Base-by-base conservation (phyloP, 148 eudicot species). In the Fagopyrum tataricum region DNA sequence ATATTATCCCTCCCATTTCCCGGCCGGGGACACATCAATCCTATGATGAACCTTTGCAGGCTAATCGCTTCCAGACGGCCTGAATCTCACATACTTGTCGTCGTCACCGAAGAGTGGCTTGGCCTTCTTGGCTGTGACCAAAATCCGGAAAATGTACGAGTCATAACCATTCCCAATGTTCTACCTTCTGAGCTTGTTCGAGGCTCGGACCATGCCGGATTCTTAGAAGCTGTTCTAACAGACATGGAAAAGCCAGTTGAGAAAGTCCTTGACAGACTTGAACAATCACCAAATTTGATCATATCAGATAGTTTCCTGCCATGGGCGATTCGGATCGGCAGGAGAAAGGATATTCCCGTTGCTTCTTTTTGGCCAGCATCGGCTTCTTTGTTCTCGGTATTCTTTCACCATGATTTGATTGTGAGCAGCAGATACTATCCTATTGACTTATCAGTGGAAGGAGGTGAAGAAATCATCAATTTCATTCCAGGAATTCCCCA, bases 261-360 rank as follows among this genome's bases (percentile, higher is more conserved):
- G 75, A 23, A 26, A 75, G 48, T 83, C 2, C 66, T 83, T 18
- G 81, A 78, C 23, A 7, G 42, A 56, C 75, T 83, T 0, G 77
- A 61, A 44, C 37, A 31, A 31, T 75, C 73, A 2, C 62, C 76
- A 1, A 71, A 40, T 31, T 51, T 83, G 9, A 70, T 83, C 1
- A 49, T 80, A 9, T 76, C 83, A 4, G 86, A 83, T 51, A 53
- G 55, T 73, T 73, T 73, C 43, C 14, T 78, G 44, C 43, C 74
- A 2, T 83, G 86, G 83, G 81, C 73, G 20, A 76, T 78, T 3
- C 74, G 70, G 8, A 73, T 83, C 62, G 86, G 86, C 7, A 66
- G 26, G 5, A 73, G 70, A 39, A 75, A 82, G 67, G 67, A 44
- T 48, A 73, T 78, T 70, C 81, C 81, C 12, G 81, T 83, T 75